Base-by-base conservation (phyloP, 441 rosid species). In the Cnidoscolus chayamansa region DNA sequence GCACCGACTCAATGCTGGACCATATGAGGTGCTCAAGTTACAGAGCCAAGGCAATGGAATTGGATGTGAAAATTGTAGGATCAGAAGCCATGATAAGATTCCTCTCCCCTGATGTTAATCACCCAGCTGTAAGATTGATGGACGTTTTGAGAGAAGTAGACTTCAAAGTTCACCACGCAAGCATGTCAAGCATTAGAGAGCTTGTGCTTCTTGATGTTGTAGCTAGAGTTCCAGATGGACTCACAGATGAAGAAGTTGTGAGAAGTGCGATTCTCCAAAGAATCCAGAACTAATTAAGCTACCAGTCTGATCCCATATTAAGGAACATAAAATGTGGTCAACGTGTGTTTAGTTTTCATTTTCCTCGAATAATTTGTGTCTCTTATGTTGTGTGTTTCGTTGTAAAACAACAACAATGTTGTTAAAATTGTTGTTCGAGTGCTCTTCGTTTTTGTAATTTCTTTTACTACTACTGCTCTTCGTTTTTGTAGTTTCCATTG, bases 61-160 rank as follows among this genome's bases (percentile, higher is more conserved):
- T 83, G 13, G 87, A 82, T 37, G 92, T 86, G 65, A 88, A 79
- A 81, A 73, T 83, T 16, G 60, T 84, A 1, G 92, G 92, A 53
- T 54, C 74, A 4, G 88, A 86, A 66, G 87, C 84, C 1, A 64
- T 86, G 81, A 72, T 88, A 13, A 73, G 84, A 15, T 85, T 84
- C 9, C 84, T 69, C 53, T 76, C 81, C 40, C 76, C 79, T 0
- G 82, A 84, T 63, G 25, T 71, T 16, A 68, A 86, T 67, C 69
- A 80, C 35, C 88, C 92, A 0, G 75, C 85, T 2, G 84, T 87
- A 1, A 79, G 81, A 45, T 64, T 88, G 57, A 83, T 88, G 89
- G 78, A 75, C 51, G 82, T 78, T 1, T 73, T 86, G 12, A 77
- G 84, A 65, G 81, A 78, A 8, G 77, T 86, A 37, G 75, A 81